Percentiles rank a stretch among this genome's conserved stretches.
Conservation (phyloP, 192 early-diverging fungal species). For the Coemansia furcata region DNA sequence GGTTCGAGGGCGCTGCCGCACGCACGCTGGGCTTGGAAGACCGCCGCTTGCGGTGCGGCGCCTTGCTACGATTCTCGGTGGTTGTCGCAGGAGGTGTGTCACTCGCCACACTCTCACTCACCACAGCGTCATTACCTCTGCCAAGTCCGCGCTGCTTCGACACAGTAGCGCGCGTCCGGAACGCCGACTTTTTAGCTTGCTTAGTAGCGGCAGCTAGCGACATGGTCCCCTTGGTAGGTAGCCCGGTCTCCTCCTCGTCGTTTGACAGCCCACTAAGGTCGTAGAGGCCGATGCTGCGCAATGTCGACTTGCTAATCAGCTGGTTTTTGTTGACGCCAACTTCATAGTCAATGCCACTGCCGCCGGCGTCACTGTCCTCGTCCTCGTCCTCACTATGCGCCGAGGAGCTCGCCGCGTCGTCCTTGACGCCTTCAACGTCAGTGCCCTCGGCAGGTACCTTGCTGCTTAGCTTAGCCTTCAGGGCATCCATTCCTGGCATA, state of each 20-base stretch:
- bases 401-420: not conserved
- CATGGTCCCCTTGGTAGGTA: slow-evolving; percentile 11
- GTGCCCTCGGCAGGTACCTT: not conserved
- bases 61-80: not conserved
- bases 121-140: not conserved
- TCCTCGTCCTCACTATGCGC: not conserved
- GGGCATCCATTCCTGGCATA: slow-evolving; percentile 23
- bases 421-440: slow-evolving; percentile 9
- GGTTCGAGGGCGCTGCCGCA: slow-evolving; percentile 7
- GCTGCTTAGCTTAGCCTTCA: slow-evolving; percentile 21
- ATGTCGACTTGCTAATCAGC: not conserved
- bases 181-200: slow-evolving; percentile 33
- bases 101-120: not conserved
- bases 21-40: slow-evolving; percentile 4
- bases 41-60: slow-evolving; percentile 1
- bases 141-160: slow-evolving; percentile 21
- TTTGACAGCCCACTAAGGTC: slow-evolving; percentile 1
- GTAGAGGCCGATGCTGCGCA: not conserved
- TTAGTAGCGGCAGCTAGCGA: slow-evolving; percentile 28
- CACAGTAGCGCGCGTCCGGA: slow-evolving; percentile 29
- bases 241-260: not conserved
- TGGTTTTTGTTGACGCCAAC: not conserved
- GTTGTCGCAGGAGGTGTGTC: not conserved
- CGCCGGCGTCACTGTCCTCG: not conserved
- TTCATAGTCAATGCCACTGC: not conserved